Evolutionary conservation across 1,284 basidiomycete species (phyloP).

Genomic region (Gomphus sp.): DNA sequence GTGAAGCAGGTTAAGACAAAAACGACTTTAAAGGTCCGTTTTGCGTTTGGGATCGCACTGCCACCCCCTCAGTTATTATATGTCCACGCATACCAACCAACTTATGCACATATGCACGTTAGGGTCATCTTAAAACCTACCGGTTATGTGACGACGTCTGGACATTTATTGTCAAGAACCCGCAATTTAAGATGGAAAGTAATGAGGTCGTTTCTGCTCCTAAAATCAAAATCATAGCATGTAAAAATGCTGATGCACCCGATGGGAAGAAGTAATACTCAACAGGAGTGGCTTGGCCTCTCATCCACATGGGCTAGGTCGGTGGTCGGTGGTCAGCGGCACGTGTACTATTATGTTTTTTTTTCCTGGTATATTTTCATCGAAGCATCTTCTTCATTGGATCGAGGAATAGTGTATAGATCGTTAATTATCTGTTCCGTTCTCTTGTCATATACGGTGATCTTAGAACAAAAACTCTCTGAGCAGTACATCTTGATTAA

Average conservation of each 20-base stretch:
- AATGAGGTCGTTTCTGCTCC: conserved; percentile 70
- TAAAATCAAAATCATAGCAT: conserved; percentile 92
- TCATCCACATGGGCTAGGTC: background rate
- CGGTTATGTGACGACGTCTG: conserved; percentile 95
- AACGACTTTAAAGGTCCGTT: conserved; percentile 75
- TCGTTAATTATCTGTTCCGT: background rate
- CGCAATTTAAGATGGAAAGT: conserved; percentile 90
- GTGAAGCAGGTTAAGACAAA: conserved; percentile 89
- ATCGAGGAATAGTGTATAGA: background rate
- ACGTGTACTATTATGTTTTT: background rate
- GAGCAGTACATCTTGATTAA: background rate
- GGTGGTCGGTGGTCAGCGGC: background rate
- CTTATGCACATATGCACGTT: background rate
- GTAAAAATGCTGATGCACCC: conserved; percentile 84
- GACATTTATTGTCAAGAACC: conserved; percentile 92
- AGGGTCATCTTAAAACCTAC: conserved; percentile 90
- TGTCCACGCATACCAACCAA: background rate
- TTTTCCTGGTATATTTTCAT: background rate
- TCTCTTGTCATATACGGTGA: background rate
- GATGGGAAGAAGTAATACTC: conserved; percentile 55
- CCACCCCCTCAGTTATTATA: conserved; percentile 7
- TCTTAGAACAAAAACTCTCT: background rate
- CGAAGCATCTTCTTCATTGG: background rate
- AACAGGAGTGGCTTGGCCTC: background rate
- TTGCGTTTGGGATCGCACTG: background rate